Base-by-base conservation (phyloP, 106 monocot species). In the Amphibolis antarctica region DNA sequence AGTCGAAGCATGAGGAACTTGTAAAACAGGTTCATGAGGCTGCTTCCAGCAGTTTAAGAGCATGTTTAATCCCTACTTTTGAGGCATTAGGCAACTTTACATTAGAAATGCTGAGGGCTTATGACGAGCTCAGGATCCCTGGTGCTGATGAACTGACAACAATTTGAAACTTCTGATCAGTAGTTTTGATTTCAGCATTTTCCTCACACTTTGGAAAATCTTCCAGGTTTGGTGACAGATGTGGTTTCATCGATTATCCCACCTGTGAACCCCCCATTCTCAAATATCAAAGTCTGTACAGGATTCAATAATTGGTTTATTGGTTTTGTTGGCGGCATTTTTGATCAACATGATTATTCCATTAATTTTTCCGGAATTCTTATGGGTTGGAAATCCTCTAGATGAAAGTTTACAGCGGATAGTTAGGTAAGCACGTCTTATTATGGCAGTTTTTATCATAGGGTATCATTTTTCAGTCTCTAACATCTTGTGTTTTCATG, bases 51-150 rank as follows among this genome's bases (percentile, higher is more conserved):
- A 75, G 73, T 60, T 75, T 98, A 54, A 67, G 57, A 24, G 53
- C 28, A 30, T 84, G 90, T 36, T 55, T 98, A 31, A 44, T 70
- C 30, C 86, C 84, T 11, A 55, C 91, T 52, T 87, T 98, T 42
- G 57, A 79, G 28, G 80, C 81, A 49, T 72, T 98, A 59, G 60
- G 36, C n/a, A 63, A 46, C 59, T 91, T 80, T 68, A 22, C 59
- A 28, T 66, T 58, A 14, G 74, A 82, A 19, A 69, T 73, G 45
- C 42, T 85, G 46, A 74, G 71, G 50, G 78, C 82, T n/a, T 80
- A 87, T 46, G 72, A 79, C 46, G 64, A n/a, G 26, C 12, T 98
- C 21, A 79, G 86, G 74, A 60, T 84, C 52, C 60, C 60, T 9
- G 22, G 7, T 43, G 12, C 21, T 60, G 20, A 21, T 42, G 60